Conservation (phyloP, 1,284 basidiomycete species). For the Gomphus sp. region DNA sequence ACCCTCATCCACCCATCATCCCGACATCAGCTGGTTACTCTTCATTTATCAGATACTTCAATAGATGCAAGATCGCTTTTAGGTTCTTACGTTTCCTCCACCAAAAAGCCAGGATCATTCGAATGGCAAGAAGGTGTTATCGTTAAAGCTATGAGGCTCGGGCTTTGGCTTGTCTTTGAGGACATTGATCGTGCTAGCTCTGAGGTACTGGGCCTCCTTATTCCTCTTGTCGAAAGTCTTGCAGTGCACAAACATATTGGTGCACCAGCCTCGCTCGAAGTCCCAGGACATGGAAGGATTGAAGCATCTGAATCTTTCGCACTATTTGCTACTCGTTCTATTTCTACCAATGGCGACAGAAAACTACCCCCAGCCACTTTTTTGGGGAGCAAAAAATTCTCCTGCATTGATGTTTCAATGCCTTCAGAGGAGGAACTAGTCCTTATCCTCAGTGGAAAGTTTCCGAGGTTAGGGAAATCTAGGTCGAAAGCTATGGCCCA, state of each 20-base stretch:
- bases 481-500: conserved; percentile 43
- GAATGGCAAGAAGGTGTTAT: conserved; percentile 96
- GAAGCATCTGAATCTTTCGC: conserved; percentile 69
- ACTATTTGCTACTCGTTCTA: conserved; percentile 75
- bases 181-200: conserved; percentile 86
- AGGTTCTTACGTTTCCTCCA: conserved; percentile 89
- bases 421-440: conserved; percentile 61
- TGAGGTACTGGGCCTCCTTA: conserved; percentile 79
- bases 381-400: conserved; percentile 76
- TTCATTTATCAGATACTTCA: conserved; percentile 90
- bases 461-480: conserved; percentile 46
- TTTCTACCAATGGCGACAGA: conserved; percentile 32
- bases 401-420: conserved; percentile 55
- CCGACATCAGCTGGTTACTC: conserved; percentile 61
- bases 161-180: conserved; percentile 91
- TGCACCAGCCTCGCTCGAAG: conserved; percentile 54
- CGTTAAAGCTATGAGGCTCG: conserved; percentile 83
- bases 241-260: conserved; percentile 70
- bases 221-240: conserved; percentile 79
- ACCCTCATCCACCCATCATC: conserved; percentile 48
- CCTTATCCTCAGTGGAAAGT: conserved; percentile 59
- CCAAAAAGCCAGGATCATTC: conserved; percentile 80
- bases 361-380: conserved; percentile 52
- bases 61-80: conserved; percentile 91
- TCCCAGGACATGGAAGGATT: conserved; percentile 62